These are phyloP conservation scores for Santalum album DNA, from an alignment of 164 flowering plant genomes.

Conservation along the genomic window DNA sequence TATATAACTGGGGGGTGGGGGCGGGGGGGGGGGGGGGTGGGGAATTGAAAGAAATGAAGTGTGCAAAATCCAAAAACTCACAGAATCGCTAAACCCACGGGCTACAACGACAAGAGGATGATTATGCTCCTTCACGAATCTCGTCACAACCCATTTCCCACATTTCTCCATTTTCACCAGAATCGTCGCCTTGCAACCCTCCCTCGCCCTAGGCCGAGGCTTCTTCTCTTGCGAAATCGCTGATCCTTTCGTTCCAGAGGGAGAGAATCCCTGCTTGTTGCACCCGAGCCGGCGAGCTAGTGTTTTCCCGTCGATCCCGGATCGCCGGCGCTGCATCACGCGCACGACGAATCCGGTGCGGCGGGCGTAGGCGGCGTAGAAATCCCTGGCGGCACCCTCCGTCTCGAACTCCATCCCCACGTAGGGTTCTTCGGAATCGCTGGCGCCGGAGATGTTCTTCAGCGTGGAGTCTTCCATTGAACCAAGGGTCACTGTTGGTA, in stretches of 20 bases:
- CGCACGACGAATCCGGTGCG: conserved; percentile 37
- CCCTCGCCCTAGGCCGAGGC: conserved; percentile 29
- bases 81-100: not conserved
- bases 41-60: too few species aligned
- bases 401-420: conserved; percentile 45
- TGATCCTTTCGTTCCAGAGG: too few species aligned
- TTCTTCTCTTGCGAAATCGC: conserved; percentile 23
- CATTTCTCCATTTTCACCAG: conserved; percentile 5
- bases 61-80: too few species aligned
- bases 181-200: conserved; percentile 49
- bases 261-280: conserved; percentile 32
- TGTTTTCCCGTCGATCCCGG: conserved; percentile 35
- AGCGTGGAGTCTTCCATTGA: too few species aligned
- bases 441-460: too few species aligned
- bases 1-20: too few species aligned
- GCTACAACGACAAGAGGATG: conserved; percentile 7
- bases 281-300: conserved; percentile 40
- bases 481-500: too few species aligned
- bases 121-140: conserved; percentile 5
- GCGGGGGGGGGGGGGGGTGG: too few species aligned
- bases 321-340: conserved; percentile 33
- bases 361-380: conserved; percentile 34
- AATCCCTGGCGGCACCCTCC: conserved; percentile 38
- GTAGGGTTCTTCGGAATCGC: conserved; percentile 17
- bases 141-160: conserved; percentile 9